Percentiles rank a stretch among this genome's conserved stretches.
phyloP scores from a whole-genome alignment of 768 basidiomycete genomes.

The Roridomyces roridus region DNA sequence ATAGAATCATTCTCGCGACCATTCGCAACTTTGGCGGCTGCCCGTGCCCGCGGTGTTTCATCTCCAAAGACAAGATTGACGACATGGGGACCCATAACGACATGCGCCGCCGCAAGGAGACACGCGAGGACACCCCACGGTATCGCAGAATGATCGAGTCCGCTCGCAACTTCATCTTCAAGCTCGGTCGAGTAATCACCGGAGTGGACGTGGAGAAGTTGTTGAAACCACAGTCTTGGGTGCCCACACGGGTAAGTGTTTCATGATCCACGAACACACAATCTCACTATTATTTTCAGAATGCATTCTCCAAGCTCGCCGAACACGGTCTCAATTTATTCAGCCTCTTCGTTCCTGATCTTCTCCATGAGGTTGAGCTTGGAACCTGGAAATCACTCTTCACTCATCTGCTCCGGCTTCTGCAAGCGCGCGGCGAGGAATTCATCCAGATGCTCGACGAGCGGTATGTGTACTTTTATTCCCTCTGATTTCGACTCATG shows the following conservation, averaged over 20 bases:
- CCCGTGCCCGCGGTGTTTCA: conserved; percentile 24
- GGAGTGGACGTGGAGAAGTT: background rate
- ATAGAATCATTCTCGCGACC: conserved; percentile 21
- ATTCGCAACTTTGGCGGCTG: conserved; percentile 14
- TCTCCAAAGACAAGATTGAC: background rate
- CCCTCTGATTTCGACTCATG: too few species aligned
- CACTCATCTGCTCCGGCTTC: conserved; percentile 37
- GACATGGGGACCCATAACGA: conserved; percentile 1
- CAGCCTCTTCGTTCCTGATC: conserved; percentile 34
- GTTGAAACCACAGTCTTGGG: background rate
- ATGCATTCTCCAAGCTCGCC: conserved; percentile 33
- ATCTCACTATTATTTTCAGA: conserved; percentile 30
- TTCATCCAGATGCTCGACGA: background rate
- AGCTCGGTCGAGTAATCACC: background rate
- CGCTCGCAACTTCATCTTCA: conserved; percentile 1
- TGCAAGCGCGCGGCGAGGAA: conserved; percentile 18
- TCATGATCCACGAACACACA: too few species aligned
- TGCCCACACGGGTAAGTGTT: background rate
- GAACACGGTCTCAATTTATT: conserved; percentile 28
- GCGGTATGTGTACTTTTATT: too few species aligned
- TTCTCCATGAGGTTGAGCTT: conserved; percentile 45
- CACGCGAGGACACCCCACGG: background rate
- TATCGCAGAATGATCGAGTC: background rate
- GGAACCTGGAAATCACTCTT: conserved; percentile 43
- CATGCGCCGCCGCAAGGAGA: background rate